Evolutionary conservation across 352 stramenopile species (phyloP).

Genomic region (Blastocystis sp.): DNA sequence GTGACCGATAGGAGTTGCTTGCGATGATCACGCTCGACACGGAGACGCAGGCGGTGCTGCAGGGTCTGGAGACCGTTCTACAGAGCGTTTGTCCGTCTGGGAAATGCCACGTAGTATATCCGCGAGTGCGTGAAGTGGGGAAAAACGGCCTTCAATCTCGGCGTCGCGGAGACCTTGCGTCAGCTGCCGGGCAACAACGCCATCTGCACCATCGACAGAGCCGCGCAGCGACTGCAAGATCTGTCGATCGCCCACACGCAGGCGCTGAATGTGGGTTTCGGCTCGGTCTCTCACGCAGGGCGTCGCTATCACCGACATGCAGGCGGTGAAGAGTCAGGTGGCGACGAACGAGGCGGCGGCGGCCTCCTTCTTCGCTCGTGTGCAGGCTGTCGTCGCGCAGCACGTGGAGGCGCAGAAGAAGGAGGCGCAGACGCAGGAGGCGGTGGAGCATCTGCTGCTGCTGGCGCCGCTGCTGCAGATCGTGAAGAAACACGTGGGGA

Average conservation of each 20-base stretch:
- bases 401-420: not conserved
- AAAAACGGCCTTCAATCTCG: not conserved
- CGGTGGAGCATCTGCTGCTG: not conserved
- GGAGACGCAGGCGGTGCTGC: not conserved
- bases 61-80: not conserved
- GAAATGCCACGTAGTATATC: not conserved
- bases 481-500: not conserved
- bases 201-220: not conserved
- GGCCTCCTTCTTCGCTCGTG: not conserved
- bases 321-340: not conserved
- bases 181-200: not conserved
- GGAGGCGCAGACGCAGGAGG: not conserved
- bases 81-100: not conserved
- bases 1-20: not conserved
- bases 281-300: not conserved
- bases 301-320: not conserved
- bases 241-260: not conserved
- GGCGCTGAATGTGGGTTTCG: not conserved
- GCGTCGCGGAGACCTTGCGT: not conserved
- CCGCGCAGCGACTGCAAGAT: not conserved
- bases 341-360: not conserved
- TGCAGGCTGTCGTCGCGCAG: not conserved
- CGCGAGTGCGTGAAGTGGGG: conserved; percentile 16
- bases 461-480: conserved; percentile 11
- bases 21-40: conserved; percentile 7